These are phyloP conservation scores for Blastosporella zonata DNA, from an alignment of 1,284 basidiomycete species.

Conservation along the genomic window DNA sequence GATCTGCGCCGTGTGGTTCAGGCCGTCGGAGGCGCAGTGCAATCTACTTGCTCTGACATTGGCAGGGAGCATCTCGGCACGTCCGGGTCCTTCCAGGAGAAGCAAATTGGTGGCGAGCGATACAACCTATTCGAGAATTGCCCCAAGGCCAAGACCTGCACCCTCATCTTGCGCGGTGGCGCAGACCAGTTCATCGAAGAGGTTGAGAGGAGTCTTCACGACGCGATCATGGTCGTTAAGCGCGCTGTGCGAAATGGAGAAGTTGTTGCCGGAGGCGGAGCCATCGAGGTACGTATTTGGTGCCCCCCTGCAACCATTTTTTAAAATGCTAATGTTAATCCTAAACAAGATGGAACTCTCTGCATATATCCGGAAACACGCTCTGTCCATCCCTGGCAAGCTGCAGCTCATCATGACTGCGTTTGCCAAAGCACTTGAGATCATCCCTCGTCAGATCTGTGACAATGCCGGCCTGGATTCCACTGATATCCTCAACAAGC, in stretches of 20 bases:
- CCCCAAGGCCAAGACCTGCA: constrained; percentile 96
- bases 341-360: constrained; percentile 88
- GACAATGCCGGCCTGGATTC: constrained; percentile 99
- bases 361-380: constrained; percentile 87
- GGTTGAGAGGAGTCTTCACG: constrained; percentile 95
- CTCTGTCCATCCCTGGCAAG: constrained; percentile 93
- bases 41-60: constrained; percentile 96
- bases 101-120: constrained; percentile 95
- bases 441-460: constrained; percentile 97
- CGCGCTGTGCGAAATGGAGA: constrained; percentile 94
- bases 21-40: constrained; percentile 93
- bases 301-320: not conserved
- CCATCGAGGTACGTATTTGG: constrained; percentile 73
- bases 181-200: constrained; percentile 99
- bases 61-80: constrained; percentile 86
- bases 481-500: constrained; percentile 95
- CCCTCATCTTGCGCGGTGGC: constrained; percentile 92
- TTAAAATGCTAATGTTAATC: constrained; percentile 5
- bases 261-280: constrained; percentile 97
- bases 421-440: constrained; percentile 95
- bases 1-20: constrained; percentile 95
- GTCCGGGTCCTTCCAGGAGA: constrained; percentile 91
- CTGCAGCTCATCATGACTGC: constrained; percentile 94
- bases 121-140: constrained; percentile 97
- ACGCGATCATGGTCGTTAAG: constrained; percentile 99